These are phyloP conservation scores for Penicillium sp. DNA, from an alignment of 2,329 filamentous ascomycete genomes.

Conservation along the genomic window DNA sequence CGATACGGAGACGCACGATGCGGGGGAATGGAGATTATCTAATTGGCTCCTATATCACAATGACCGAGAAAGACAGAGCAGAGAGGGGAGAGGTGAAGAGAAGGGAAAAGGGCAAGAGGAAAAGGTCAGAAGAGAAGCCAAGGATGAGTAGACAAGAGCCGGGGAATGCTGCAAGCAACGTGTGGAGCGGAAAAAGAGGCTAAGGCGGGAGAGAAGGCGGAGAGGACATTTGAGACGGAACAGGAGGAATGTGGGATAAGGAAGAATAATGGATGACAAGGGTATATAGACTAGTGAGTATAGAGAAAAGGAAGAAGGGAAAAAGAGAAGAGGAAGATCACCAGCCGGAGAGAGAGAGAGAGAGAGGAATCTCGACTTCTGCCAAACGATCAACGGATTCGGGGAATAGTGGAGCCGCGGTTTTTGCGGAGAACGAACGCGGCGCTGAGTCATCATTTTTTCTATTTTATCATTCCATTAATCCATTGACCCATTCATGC, in stretches of 20 bases:
- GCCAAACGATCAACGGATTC: conserved; percentile 26
- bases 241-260: background rate
- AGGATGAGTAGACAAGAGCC: conserved; percentile 8
- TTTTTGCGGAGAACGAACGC: conserved; percentile 30
- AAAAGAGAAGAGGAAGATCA: background rate
- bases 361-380: conserved; percentile 29
- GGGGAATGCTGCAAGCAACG: conserved; percentile 13
- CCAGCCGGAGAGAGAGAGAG: conserved; percentile 19
- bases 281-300: conserved; percentile 3
- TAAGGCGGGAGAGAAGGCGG: conserved; percentile 11
- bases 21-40: background rate
- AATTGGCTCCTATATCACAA: background rate
- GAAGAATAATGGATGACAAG: no score
- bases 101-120: conserved; percentile 2
- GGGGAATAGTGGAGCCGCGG: conserved; percentile 31
- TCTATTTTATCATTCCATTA: background rate
- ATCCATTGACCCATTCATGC: no score
- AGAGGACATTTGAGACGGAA: conserved; percentile 12
- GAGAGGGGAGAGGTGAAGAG: conserved; percentile 2
- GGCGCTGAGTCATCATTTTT: conserved; percentile 8
- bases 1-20: conserved; percentile 10
- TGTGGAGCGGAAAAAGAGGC: conserved; percentile 7
- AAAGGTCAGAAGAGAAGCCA: conserved; percentile 4
- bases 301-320: conserved; percentile 2
- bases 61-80: background rate